Conservation (phyloP, 2,329 filamentous ascomycete genomes). For the Cercospora sojina region DNA sequence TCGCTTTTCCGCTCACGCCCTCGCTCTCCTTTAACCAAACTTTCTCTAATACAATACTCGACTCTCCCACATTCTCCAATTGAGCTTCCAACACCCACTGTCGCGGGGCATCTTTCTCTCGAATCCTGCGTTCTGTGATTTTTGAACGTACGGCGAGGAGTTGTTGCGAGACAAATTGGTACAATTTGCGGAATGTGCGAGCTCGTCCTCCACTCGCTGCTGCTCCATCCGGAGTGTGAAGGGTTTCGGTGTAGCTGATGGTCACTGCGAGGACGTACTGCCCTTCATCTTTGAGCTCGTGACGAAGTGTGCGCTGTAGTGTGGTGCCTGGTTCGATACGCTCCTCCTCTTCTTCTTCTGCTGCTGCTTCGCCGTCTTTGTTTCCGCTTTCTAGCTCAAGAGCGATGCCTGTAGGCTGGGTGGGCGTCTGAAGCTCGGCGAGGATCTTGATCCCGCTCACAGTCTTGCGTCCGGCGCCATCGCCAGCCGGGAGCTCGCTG, state of each 20-base stretch:
- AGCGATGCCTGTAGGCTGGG: constrained; percentile 58
- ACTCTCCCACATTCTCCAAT: constrained; percentile 89
- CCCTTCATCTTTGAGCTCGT: constrained; percentile 90
- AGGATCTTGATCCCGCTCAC: constrained; percentile 78
- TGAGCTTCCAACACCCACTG: constrained; percentile 85
- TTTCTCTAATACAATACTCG: constrained; percentile 72
- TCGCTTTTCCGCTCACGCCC: constrained; percentile 28
- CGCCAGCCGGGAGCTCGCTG: constrained; percentile 62
- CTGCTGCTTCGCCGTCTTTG: constrained; percentile 50
- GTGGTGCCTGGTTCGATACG: constrained; percentile 62
- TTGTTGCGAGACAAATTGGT: constrained; percentile 92
- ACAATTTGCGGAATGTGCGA: constrained; percentile 88
- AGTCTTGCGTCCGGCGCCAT: constrained; percentile 44
- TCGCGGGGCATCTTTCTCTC: constrained; percentile 44
- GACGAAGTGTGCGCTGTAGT: constrained; percentile 76
- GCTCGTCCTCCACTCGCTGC: constrained; percentile 60
- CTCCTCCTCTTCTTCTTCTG: constrained; percentile 29
- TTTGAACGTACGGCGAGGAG: constrained; percentile 90
- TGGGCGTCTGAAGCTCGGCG: constrained; percentile 94
- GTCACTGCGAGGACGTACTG: constrained; percentile 92
- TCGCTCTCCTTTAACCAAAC: constrained; percentile 35
- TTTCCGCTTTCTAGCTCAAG: constrained; percentile 51
- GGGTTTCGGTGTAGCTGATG: constrained; percentile 86
- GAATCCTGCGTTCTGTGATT: constrained; percentile 57
- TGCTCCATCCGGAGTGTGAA: constrained; percentile 41